A percentile compares a stretch with the other conserved stretches of the same genome.
These are phyloP conservation scores for Termitomyces bulborhizus DNA, from an alignment of 768 basidiomycete species.

Conservation along the genomic window DNA sequence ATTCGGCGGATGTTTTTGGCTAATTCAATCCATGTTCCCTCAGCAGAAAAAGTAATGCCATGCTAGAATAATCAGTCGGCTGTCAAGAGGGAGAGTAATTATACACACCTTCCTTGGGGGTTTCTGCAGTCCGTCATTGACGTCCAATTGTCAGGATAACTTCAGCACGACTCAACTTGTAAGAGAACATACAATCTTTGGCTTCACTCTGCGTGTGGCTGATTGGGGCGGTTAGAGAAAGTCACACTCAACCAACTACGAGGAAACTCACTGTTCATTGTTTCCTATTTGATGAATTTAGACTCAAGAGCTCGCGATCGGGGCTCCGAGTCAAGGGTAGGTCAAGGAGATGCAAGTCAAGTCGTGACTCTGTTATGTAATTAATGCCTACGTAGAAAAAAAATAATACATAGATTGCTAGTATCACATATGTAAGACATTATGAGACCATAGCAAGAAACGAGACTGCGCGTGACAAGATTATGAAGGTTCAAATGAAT, in stretches of 20 bases:
- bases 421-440: not conserved
- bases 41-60: constrained; percentile 67
- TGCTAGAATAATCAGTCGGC: constrained; percentile 37
- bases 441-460: constrained; percentile 3
- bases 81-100: not conserved
- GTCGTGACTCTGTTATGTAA: not conserved
- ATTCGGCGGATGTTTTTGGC: constrained; percentile 89
- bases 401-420: too few species aligned
- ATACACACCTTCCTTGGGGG: constrained; percentile 37
- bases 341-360: not conserved
- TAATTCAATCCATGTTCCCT: constrained; percentile 79
- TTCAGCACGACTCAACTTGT: constrained; percentile 4
- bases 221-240: not conserved
- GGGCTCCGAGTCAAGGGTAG: too few species aligned
- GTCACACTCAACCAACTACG: not conserved
- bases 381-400: too few species aligned
- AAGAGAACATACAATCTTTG: constrained; percentile 38
- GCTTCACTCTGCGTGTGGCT: constrained; percentile 32
- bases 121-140: constrained; percentile 24
- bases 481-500: not conserved
- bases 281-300: not conserved
- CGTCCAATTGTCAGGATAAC: not conserved
- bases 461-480: constrained; percentile 2
- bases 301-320: too few species aligned
- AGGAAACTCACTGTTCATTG: constrained; percentile 1